Conservation (phyloP, 768 basidiomycete genomes). For the Suillus fuscotomentosus region DNA sequence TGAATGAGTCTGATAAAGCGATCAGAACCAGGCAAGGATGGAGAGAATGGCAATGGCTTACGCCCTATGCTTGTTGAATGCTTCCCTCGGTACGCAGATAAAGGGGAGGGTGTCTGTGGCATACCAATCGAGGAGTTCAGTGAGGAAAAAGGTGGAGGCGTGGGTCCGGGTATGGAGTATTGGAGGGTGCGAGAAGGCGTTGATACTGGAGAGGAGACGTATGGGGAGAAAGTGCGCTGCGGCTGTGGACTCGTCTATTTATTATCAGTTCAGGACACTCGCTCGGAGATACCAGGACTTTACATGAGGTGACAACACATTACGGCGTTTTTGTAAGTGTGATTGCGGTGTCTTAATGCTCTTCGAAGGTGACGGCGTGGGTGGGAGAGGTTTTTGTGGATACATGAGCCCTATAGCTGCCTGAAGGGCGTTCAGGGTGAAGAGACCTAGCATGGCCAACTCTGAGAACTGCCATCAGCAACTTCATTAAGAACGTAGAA, state of each 20-base stretch:
- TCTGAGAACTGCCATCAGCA: slow-evolving; percentile 19
- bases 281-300: background rate
- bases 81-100: slow-evolving; percentile 39
- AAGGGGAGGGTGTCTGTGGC: slow-evolving; percentile 36
- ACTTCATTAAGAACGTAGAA: background rate
- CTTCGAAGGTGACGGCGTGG: slow-evolving; percentile 23
- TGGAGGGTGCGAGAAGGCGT: slow-evolving; percentile 32
- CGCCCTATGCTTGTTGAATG: slow-evolving; percentile 35
- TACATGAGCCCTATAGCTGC: slow-evolving; percentile 35
- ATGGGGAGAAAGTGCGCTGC: slow-evolving; percentile 28
- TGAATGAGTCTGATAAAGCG: slow-evolving; percentile 23
- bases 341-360: slow-evolving; percentile 17
- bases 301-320: slow-evolving; percentile 19
- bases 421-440: slow-evolving; percentile 35
- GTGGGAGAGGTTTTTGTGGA: slow-evolving; percentile 31
- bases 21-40: background rate
- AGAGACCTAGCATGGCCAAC: slow-evolving; percentile 25
- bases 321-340: slow-evolving; percentile 25
- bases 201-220: slow-evolving; percentile 28
- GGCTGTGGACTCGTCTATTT: slow-evolving; percentile 24
- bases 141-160: slow-evolving; percentile 37
- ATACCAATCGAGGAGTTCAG: slow-evolving; percentile 29
- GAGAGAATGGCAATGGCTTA: slow-evolving; percentile 18
- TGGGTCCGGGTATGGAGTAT: slow-evolving; percentile 35
- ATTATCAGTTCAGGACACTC: background rate